Evolutionary conservation across 768 basidiomycete species (phyloP).

Genomic region (Rickenella mellea): DNA sequence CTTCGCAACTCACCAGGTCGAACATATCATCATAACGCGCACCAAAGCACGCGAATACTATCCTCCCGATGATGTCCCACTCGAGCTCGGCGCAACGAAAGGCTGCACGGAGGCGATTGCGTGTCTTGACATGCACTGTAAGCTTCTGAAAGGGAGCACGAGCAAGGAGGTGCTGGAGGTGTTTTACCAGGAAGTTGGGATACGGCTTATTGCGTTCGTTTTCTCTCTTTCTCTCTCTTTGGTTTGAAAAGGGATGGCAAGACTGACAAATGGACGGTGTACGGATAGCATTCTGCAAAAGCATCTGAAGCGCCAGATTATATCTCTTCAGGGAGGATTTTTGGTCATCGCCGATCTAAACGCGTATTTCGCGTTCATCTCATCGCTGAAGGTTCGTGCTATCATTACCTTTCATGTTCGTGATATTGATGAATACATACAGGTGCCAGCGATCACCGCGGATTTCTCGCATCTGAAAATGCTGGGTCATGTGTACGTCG

Average conservation of each 20-base stretch:
- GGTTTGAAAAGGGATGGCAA: neutral
- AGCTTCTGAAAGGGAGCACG: constrained; percentile 84
- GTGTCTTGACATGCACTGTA: constrained; percentile 86
- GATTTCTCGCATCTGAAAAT: constrained; percentile 95
- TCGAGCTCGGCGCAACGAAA: constrained; percentile 79
- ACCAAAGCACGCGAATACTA: constrained; percentile 87
- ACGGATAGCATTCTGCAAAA: constrained; percentile 77
- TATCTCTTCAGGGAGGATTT: constrained; percentile 88
- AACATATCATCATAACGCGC: constrained; percentile 78
- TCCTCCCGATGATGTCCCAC: constrained; percentile 66
- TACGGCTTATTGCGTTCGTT: constrained; percentile 73
- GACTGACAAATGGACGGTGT: neutral
- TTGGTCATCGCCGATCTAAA: constrained; percentile 95
- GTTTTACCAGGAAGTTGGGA: constrained; percentile 95
- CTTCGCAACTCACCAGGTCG: constrained; percentile 45
- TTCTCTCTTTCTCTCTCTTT: constrained; percentile 9
- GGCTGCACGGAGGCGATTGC: constrained; percentile 87
- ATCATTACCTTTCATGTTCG: neutral
- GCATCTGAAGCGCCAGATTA: constrained; percentile 95
- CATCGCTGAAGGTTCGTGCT: constrained; percentile 62
- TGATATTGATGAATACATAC: neutral
- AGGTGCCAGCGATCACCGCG: constrained; percentile 71
- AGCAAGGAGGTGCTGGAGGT: constrained; percentile 96
- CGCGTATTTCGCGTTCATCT: constrained; percentile 82
- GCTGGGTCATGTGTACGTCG: constrained; percentile 94